Percentiles rank a stretch among this genome's conserved stretches.
These are phyloP conservation scores for Akanthomyces dipterigenus DNA, from an alignment of 2,329 filamentous ascomycete genomes.

Conservation along the genomic window DNA sequence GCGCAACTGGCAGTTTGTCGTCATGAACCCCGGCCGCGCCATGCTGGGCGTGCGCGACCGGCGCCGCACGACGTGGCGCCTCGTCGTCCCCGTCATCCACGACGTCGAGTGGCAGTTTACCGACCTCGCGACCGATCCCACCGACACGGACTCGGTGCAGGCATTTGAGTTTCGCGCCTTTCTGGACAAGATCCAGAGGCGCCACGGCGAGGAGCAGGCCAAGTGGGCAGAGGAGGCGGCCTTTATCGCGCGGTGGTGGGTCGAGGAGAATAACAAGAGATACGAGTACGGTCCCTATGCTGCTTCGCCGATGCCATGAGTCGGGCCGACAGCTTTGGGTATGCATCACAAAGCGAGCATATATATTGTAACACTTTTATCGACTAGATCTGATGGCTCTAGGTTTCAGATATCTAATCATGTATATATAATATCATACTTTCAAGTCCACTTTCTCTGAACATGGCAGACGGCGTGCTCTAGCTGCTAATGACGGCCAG, in stretches of 20 bases:
- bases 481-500: background rate
- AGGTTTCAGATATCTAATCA: background rate
- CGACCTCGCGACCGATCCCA: conserved; percentile 7
- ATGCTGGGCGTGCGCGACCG: conserved; percentile 19
- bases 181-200: background rate
- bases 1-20: conserved; percentile 22
- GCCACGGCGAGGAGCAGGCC: background rate
- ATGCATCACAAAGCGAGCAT: conserved; percentile 9
- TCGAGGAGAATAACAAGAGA: conserved; percentile 30
- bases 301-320: background rate
- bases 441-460: background rate
- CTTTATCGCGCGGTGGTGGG: conserved; percentile 28
- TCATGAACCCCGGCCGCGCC: conserved; percentile 21
- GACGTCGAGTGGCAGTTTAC: conserved; percentile 15
- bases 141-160: conserved; percentile 10
- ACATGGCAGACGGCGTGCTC: background rate
- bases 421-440: background rate
- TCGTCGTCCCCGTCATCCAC: conserved; percentile 21
- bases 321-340: background rate
- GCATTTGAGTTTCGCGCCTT: conserved; percentile 6
- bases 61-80: conserved; percentile 15
- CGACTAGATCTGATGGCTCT: background rate
- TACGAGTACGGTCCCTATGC: conserved; percentile 23
- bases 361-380: background rate
- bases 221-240: conserved; percentile 22